Evolutionary conservation across 176 grass and related monocot genomes (phyloP).

Genomic region (Zoysia pacifica): DNA sequence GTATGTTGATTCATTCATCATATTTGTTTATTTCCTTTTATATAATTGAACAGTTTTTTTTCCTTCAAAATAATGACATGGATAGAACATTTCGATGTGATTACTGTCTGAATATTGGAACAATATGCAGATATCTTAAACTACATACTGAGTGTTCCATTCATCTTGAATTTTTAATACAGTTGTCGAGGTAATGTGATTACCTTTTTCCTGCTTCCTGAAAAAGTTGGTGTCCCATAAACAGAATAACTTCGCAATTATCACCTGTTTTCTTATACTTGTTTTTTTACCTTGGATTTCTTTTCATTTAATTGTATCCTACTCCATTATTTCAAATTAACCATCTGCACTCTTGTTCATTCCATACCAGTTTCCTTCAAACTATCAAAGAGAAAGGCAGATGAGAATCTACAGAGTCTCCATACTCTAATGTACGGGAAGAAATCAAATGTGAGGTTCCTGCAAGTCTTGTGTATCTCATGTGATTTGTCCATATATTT

Average conservation of each 20-base stretch:
- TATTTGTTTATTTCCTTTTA: conserved; percentile 14
- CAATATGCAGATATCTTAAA: background rate
- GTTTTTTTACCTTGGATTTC: background rate
- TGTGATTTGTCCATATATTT: conserved; percentile 25
- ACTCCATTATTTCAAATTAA: conserved; percentile 6
- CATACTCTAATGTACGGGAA: conserved; percentile 78
- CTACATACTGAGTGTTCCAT: conserved; percentile 1
- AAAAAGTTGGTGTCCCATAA: background rate
- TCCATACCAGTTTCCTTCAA: conserved; percentile 83
- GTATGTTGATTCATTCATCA: background rate
- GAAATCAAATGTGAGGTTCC: conserved; percentile 68
- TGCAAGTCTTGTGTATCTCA: background rate
- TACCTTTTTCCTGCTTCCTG: background rate
- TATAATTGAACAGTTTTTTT: background rate
- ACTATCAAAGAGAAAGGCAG: conserved; percentile 81
- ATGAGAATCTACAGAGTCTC: conserved; percentile 82
- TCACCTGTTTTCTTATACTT: background rate
- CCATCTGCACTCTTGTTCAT: conserved; percentile 26
- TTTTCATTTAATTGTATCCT: background rate
- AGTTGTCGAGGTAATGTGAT: background rate
- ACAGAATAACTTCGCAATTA: background rate
- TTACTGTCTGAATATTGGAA: background rate
- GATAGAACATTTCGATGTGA: background rate
- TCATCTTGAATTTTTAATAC: background rate
- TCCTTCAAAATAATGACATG: background rate